Evolutionary conservation across 495 filamentous ascomycete genomes (phyloP).

Genomic region (Cercophora samala): DNA sequence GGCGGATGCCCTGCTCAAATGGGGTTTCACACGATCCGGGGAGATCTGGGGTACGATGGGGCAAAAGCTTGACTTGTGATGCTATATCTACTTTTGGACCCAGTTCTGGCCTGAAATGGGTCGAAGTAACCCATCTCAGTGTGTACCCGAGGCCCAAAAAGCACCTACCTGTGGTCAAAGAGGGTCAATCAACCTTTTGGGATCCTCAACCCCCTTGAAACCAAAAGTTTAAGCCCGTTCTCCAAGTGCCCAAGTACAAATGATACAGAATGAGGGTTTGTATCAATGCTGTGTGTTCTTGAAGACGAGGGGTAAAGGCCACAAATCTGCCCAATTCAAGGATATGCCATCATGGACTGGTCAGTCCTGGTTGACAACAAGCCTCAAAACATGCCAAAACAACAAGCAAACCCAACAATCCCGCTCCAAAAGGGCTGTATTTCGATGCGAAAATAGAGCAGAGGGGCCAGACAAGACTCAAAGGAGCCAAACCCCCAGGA

Average conservation of each 20-base stretch:
- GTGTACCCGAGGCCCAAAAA: background rate
- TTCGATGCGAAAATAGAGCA: background rate
- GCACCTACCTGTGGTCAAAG: background rate
- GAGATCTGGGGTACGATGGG: constrained; percentile 12
- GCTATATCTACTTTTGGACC: constrained; percentile 11
- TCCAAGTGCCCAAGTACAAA: background rate
- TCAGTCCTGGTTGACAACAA: background rate
- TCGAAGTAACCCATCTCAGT: background rate
- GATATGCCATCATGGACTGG: background rate
- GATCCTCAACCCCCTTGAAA: background rate
- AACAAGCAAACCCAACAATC: background rate
- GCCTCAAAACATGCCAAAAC: background rate
- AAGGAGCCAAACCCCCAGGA: background rate
- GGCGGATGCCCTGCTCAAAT: constrained; percentile 8
- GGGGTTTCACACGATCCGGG: constrained; percentile 12
- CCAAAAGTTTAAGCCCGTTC: background rate
- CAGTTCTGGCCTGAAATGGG: background rate
- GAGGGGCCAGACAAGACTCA: background rate
- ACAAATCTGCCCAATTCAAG: background rate
- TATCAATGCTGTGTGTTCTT: background rate
- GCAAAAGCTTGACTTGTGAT: constrained; percentile 10
- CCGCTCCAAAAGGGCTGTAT: background rate
- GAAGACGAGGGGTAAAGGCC: background rate
- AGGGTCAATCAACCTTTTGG: background rate
- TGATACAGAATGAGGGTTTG: background rate